Evolutionary conservation across 208 protist genomes (phyloP).

Genomic region (Trypanosoma theileri): DNA sequence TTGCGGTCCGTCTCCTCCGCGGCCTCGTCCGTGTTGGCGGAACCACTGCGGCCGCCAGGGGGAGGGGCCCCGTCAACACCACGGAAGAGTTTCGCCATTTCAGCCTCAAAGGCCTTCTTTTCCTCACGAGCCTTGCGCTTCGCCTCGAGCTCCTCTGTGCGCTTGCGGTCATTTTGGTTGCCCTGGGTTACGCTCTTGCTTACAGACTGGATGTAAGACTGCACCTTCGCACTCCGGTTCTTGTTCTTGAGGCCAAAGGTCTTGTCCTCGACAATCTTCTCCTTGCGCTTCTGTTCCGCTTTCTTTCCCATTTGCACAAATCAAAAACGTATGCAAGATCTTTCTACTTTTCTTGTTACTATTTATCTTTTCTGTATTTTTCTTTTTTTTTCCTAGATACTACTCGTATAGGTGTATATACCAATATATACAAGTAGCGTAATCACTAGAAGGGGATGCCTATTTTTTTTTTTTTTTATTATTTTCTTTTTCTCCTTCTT

Average conservation of each 20-base stretch:
- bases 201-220: slow-evolving; percentile 83
- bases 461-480: slow-evolving; percentile 2
- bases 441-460: too few species aligned
- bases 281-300: slow-evolving; percentile 82
- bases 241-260: slow-evolving; percentile 95
- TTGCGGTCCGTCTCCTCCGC: slow-evolving; percentile 31
- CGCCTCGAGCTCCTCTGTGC: slow-evolving; percentile 57
- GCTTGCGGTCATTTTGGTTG: slow-evolving; percentile 69
- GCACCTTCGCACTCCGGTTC: slow-evolving; percentile 89
- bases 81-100: slow-evolving; percentile 84
- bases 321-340: background rate
- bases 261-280: slow-evolving; percentile 91
- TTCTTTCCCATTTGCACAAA: slow-evolving; percentile 51
- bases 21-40: slow-evolving; percentile 31
- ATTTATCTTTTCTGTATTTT: slow-evolving; percentile 14
- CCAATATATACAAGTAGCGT: too few species aligned
- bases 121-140: slow-evolving; percentile 69
- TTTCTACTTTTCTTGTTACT: slow-evolving; percentile 1
- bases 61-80: slow-evolving; percentile 40
- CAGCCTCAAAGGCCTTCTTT: slow-evolving; percentile 78
- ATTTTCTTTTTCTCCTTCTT: background rate
- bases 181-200: slow-evolving; percentile 60
- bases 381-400: slow-evolving; percentile 1
- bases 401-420: too few species aligned
- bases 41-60: background rate